Conservation (phyloP, 306 rosid species). For the Vigna mungo region DNA sequence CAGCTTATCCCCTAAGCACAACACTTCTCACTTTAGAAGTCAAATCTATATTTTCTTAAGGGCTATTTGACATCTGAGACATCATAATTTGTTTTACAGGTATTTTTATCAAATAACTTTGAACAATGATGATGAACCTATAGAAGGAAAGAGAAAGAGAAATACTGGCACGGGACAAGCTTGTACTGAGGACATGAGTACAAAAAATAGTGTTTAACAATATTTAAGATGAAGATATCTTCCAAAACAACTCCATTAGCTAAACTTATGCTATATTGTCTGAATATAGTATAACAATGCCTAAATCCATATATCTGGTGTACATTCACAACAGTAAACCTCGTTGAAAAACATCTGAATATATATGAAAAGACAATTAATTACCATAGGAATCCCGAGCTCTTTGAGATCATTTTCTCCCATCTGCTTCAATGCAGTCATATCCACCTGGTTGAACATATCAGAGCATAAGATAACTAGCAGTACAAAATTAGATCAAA, state of each 20-base stretch:
- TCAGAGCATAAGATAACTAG: conserved; percentile 23
- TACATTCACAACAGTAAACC: conserved; percentile 31
- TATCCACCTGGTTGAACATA: conserved; percentile 70
- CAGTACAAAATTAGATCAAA: conserved; percentile 25
- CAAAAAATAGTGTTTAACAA: not conserved
- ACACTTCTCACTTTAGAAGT: too few relatives aligned
- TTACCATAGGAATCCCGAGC: conserved; percentile 98
- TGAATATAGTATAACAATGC: conserved; percentile 15
- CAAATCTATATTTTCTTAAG: not conserved
- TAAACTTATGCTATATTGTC: not conserved
- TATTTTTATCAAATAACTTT: not conserved
- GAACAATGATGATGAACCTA: conserved; percentile 14
- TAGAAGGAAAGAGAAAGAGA: conserved; percentile 4
- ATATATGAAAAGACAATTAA: conserved; percentile 47
- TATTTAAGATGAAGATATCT: conserved; percentile 23
- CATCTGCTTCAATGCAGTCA: conserved; percentile 95
- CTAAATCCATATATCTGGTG: conserved; percentile 15
- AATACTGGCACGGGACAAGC: not conserved
- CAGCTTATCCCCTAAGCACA: too few relatives aligned
- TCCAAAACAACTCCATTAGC: conserved; percentile 9
- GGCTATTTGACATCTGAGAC: conserved; percentile 13
- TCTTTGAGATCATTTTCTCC: conserved; percentile 95
- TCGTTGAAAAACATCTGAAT: conserved; percentile 15
- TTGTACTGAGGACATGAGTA: not conserved
- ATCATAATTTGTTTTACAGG: conserved; percentile 11